Base-by-base conservation (phyloP, 208 protist genomes). In the Leishmania major region DNA sequence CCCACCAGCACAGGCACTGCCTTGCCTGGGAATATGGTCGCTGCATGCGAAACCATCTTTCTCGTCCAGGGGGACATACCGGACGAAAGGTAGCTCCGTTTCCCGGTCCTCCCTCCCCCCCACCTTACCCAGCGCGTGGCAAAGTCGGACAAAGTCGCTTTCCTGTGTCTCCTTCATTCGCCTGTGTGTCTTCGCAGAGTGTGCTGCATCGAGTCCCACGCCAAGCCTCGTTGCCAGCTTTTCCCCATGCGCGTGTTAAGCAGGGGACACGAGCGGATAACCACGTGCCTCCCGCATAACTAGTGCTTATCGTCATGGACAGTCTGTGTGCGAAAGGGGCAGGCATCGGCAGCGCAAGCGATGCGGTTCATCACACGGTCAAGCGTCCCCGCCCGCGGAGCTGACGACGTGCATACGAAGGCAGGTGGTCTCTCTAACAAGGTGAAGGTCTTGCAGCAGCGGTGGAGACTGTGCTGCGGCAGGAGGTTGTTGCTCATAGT, bases 31-130 rank as follows among this genome's bases (percentile, higher is more conserved):
- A 94, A 87, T 35, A 83, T 11, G 22, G 55, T 37, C 0, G 90
- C 89, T 17, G 72, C 90, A 43, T 70, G n/a, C 47, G 87, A 40
- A 19, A 91, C 81, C 55, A 72, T 66, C 31, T 80, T 71, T 66
- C 85, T 89, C 89, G 95, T 92, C 88, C 88, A 96, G 67, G 93
- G 91, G 59, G 95, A 77, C 51, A 93, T 91, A 4, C 76, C 40
- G 22, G 79, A 17, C 40, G 92, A 90, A 59, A 96, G 92, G 53
- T 84, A 53, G 19, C 45, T 45, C 75, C 75, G 82, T 75, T 94
- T 87, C 17, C 4, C 25, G 3, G 13, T 15, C 51, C 6, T 66
- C 43, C 8, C n/a, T n/a, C n/a, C n/a, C n/a, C n/a, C 74, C 15
- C 62, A 89, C 64, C 37, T 77, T 45, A 19, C 89, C 85, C 17